Evolutionary conservation across 345 rosid species (phyloP).

Genomic region (Salix koriyanagi): DNA sequence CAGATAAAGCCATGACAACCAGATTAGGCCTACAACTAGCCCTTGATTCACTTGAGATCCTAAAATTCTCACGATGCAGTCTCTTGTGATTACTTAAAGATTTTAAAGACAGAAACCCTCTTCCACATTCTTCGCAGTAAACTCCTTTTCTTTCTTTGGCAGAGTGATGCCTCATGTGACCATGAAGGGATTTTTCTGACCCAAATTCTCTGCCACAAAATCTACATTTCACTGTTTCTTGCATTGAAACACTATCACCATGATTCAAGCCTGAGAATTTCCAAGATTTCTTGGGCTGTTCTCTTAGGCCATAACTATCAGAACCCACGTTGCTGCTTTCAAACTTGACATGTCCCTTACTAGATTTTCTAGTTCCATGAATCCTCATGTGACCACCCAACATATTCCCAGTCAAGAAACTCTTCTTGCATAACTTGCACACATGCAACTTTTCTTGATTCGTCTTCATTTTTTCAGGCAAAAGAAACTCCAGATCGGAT

Average conservation of each 20-base stretch:
- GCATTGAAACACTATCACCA: neutral
- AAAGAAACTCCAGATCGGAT: slow-evolving; percentile 15
- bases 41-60: slow-evolving; percentile 14
- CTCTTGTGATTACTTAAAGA: slow-evolving; percentile 34
- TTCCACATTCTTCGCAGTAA: slow-evolving; percentile 45
- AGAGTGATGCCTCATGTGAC: slow-evolving; percentile 57
- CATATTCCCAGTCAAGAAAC: slow-evolving; percentile 31
- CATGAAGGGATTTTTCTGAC: slow-evolving; percentile 39
- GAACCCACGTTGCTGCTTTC: slow-evolving; percentile 18
- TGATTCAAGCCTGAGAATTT: slow-evolving; percentile 33
- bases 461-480: slow-evolving; percentile 14
- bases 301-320: slow-evolving; percentile 47
- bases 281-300: slow-evolving; percentile 64
- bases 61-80: slow-evolving; percentile 19
- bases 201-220: slow-evolving; percentile 37
- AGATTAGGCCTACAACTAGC: slow-evolving; percentile 12
- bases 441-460: slow-evolving; percentile 22
- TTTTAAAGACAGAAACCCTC: slow-evolving; percentile 37
- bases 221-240: slow-evolving; percentile 23
- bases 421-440: slow-evolving; percentile 29
- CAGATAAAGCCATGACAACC: slow-evolving; percentile 20
- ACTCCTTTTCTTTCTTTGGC: slow-evolving; percentile 32
- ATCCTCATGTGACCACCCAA: slow-evolving; percentile 36
- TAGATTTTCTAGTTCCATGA: slow-evolving; percentile 18
- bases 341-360: slow-evolving; percentile 13